Conservation (phyloP, 2,329 filamentous ascomycete genomes). For the Fusarium keratoplasticum region DNA sequence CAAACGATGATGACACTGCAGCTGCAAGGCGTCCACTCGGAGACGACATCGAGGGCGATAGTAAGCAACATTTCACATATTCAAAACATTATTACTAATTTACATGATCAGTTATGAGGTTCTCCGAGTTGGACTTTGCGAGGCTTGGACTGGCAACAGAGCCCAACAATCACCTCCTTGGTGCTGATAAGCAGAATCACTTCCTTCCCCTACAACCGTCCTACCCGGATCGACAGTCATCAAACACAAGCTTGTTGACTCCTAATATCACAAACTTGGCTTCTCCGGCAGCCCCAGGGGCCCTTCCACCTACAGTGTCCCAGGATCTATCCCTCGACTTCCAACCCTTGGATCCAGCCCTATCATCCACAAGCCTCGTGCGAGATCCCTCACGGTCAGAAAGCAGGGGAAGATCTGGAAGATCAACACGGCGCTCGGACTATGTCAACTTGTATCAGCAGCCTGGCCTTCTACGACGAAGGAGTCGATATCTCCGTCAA, state of each 20-base stretch:
- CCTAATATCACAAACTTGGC: background rate
- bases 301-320: background rate
- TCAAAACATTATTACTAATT: background rate
- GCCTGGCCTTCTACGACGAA: conserved; percentile 13
- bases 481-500: conserved; percentile 20
- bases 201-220: background rate
- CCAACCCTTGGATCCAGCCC: background rate
- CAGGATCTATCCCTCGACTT: background rate
- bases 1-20: background rate
- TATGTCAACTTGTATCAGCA: background rate
- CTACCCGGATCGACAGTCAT: background rate
- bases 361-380: background rate
- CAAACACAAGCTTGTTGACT: background rate
- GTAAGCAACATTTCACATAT: background rate
- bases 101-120: conserved; percentile 21
- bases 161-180: background rate
- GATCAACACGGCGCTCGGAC: background rate
- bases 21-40: background rate
- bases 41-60: conserved; percentile 27
- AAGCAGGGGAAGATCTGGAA: background rate
- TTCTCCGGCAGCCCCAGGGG: background rate
- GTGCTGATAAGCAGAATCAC: background rate
- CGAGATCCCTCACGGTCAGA: background rate
- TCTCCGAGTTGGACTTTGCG: conserved; percentile 33
- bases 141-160: conserved; percentile 14